phyloP scores from a whole-genome alignment of 257 asterid genomes.

The Solanum arcanum region DNA sequence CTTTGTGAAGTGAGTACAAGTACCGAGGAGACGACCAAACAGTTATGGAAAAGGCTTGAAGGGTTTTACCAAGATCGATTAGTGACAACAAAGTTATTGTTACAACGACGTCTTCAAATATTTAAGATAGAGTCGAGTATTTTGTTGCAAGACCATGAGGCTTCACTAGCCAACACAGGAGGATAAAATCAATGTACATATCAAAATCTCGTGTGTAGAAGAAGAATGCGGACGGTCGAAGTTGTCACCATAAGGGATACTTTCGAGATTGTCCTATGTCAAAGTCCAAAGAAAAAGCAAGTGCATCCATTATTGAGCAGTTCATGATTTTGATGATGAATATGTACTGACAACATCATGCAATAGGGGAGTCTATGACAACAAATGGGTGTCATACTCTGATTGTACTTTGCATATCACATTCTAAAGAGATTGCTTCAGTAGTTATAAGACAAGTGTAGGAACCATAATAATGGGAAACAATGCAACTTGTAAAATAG shows the following conservation, averaged over 20 bases:
- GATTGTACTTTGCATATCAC: background rate
- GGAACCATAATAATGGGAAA: no score
- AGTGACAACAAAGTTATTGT: background rate
- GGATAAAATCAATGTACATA: background rate
- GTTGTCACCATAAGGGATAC: background rate
- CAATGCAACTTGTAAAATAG: background rate
- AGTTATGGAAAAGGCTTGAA: background rate
- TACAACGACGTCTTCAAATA: background rate
- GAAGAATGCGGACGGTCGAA: background rate
- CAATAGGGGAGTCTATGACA: background rate
- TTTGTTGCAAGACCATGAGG: background rate
- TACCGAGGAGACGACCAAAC: background rate
- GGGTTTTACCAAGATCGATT: background rate
- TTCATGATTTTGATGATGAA: background rate
- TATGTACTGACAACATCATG: background rate
- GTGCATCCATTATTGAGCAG: background rate
- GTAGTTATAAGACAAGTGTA: background rate
- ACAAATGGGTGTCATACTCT: background rate
- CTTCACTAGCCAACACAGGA: background rate
- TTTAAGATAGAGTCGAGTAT: background rate
- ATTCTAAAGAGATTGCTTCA: background rate
- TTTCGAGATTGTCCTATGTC: background rate
- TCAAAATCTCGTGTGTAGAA: background rate
- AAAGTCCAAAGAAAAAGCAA: background rate
- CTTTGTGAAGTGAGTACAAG: background rate